phyloP scores from a whole-genome alignment of 2,329 filamentous ascomycete genomes.

The Phialophora expanda region DNA sequence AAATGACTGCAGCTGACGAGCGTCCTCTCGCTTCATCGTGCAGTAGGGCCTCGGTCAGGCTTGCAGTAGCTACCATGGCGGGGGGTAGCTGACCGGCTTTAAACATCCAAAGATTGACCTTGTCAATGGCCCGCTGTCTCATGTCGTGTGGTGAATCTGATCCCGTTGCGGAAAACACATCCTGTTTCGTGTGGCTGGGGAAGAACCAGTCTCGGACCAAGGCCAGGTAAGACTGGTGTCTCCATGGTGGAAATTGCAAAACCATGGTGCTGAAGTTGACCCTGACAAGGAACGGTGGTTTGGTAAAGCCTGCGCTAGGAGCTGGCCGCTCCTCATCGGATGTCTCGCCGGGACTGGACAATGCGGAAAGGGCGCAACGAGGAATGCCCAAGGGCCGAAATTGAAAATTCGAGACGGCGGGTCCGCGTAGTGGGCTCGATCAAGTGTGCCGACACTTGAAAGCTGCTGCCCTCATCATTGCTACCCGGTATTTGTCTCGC shows the following conservation, averaged over 20 bases:
- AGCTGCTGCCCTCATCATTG: not conserved
- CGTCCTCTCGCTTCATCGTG: slow-evolving; percentile 32
- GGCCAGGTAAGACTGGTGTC: slow-evolving; percentile 38
- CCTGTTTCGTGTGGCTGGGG: slow-evolving; percentile 31
- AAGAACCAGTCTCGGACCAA: slow-evolving; percentile 41
- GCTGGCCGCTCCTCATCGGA: not conserved
- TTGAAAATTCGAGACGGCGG: not conserved
- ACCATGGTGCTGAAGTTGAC: slow-evolving; percentile 18
- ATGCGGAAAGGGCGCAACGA: not conserved
- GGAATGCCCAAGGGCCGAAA: not conserved
- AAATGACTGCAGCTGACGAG: slow-evolving; percentile 22
- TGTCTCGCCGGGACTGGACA: not conserved
- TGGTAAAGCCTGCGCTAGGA: not conserved
- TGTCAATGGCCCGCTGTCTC: slow-evolving; percentile 36
- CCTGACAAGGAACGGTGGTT: slow-evolving; percentile 6
- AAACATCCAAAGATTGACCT: slow-evolving; percentile 38
- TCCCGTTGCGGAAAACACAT: slow-evolving; percentile 24
- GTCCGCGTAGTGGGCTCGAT: not conserved
- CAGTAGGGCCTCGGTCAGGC: slow-evolving; percentile 37
- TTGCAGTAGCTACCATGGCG: slow-evolving; percentile 36
- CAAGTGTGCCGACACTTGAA: not conserved
- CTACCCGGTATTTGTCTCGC: not conserved
- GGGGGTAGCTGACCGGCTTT: slow-evolving; percentile 34
- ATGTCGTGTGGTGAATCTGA: slow-evolving; percentile 28
- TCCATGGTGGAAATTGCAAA: slow-evolving; percentile 35